phyloP scores from a whole-genome alignment of 495 filamentous ascomycete species.

The Xylaria acuta region DNA sequence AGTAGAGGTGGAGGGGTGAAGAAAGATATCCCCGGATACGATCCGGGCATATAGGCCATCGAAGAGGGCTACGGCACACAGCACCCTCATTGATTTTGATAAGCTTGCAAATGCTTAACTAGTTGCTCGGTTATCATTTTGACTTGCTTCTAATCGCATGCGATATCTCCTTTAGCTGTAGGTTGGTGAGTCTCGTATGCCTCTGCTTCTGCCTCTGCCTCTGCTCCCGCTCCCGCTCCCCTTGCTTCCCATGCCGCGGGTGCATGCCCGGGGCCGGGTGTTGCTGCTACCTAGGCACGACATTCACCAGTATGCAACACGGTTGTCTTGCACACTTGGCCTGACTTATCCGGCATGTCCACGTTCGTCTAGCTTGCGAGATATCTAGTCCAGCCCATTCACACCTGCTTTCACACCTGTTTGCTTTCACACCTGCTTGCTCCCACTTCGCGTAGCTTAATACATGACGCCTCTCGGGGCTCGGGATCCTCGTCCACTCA shows the following conservation, averaged over 20 bases:
- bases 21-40: neutral
- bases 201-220: neutral
- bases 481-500: neutral
- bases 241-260: neutral
- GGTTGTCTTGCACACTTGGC: no score
- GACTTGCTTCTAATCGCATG: slow-evolving; percentile 17
- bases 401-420: no score
- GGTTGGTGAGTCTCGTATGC: slow-evolving; percentile 9
- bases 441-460: neutral
- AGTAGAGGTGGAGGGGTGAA: neutral
- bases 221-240: neutral
- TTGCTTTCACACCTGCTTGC: no score
- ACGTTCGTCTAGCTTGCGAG: neutral
- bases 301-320: neutral
- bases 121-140: slow-evolving; percentile 10
- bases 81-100: neutral
- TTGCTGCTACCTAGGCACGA: neutral
- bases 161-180: slow-evolving; percentile 15
- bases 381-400: neutral
- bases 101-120: slow-evolving; percentile 17
- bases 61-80: neutral
- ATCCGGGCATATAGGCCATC: neutral
- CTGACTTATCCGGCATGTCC: neutral
- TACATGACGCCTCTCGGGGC: neutral
- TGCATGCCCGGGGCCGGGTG: neutral